Percentiles rank a stretch among this genome's conserved stretches.
Evolutionary conservation across 345 rosid genomes (phyloP).

Genomic region (Dovyalis caffra): DNA sequence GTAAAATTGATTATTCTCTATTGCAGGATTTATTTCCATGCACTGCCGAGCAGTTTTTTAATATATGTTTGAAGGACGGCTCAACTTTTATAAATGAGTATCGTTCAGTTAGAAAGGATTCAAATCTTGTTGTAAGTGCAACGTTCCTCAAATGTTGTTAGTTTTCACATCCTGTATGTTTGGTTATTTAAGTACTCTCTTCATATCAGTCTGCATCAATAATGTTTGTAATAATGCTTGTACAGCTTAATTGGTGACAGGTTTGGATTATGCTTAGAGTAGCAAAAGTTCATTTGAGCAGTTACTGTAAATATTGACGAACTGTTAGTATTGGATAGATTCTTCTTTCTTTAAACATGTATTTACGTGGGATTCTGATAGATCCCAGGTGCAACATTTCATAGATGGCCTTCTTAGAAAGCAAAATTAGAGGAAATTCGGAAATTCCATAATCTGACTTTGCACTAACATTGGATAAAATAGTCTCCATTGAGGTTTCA

Average conservation of each 20-base stretch:
- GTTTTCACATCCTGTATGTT: not conserved
- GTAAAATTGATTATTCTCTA: slow-evolving; percentile 19
- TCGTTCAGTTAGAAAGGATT: slow-evolving; percentile 72
- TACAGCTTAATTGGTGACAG: not conserved
- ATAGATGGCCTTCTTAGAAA: too few relatives aligned
- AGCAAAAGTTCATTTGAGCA: not conserved
- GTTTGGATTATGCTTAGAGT: not conserved
- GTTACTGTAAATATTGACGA: not conserved
- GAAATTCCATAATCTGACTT: too few relatives aligned
- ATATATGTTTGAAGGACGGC: slow-evolving; percentile 59
- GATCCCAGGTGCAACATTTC: not conserved
- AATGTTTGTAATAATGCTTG: not conserved
- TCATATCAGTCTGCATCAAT: not conserved
- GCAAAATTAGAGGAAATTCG: too few relatives aligned
- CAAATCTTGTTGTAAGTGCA: slow-evolving; percentile 66
- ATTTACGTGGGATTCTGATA: not conserved
- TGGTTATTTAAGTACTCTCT: not conserved
- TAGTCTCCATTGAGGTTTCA: too few relatives aligned
- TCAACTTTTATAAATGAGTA: slow-evolving; percentile 65
- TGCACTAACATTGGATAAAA: too few relatives aligned
- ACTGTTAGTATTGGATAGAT: too few relatives aligned
- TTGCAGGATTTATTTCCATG: slow-evolving; percentile 73
- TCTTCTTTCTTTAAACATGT: not conserved
- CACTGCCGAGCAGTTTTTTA: slow-evolving; percentile 67
- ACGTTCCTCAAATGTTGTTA: not conserved